Evolutionary conservation across 306 rosid genomes (phyloP).

Genomic region (Malus domestica): DNA sequence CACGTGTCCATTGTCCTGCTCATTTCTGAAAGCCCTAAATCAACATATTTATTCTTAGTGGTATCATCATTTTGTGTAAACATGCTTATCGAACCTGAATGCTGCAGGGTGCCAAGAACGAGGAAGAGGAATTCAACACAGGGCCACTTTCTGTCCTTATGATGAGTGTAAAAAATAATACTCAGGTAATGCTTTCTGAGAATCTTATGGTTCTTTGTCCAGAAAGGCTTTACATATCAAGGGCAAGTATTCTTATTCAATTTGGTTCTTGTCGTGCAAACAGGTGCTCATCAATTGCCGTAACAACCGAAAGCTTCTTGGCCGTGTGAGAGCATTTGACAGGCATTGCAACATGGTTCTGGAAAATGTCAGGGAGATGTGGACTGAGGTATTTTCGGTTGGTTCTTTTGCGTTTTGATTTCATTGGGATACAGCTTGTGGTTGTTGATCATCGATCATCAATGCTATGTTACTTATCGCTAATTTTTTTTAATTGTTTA

Average conservation of each 20-base stretch:
- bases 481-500: not conserved
- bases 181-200: conserved; percentile 48
- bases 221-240: not conserved
- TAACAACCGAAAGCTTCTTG: conserved; percentile 80
- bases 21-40: not conserved
- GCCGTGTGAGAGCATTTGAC: conserved; percentile 89
- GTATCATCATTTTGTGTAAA: not conserved
- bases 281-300: conserved; percentile 89
- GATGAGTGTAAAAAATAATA: conserved; percentile 92
- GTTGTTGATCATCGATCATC: not conserved
- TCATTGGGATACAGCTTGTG: not conserved
- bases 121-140: conserved; percentile 88
- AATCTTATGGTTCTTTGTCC: not conserved
- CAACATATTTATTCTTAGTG: not conserved
- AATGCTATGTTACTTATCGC: not conserved
- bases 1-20: not conserved
- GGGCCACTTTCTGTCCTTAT: conserved; percentile 87
- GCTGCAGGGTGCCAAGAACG: conserved; percentile 46
- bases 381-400: conserved; percentile 71
- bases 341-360: conserved; percentile 96
- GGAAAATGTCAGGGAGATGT: conserved; percentile 95
- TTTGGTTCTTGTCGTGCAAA: not conserved
- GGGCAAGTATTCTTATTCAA: not conserved
- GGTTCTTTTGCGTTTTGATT: not conserved
- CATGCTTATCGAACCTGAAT: not conserved